Percentiles rank a stretch among this genome's conserved stretches.
Conservation (phyloP, 148 eudicot genomes). For the Euryodendron excelsum region DNA sequence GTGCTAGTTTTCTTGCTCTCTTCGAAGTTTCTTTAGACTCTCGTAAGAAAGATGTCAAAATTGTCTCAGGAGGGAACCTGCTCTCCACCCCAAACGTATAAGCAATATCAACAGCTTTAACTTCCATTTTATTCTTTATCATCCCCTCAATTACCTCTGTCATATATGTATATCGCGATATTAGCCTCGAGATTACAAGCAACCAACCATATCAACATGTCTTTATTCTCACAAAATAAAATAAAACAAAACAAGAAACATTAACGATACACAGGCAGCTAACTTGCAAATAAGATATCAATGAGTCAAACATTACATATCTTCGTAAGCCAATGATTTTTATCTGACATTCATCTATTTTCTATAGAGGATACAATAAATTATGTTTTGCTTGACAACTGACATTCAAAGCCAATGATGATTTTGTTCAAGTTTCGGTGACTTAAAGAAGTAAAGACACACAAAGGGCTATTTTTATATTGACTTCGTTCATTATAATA, state of each 20-base stretch:
- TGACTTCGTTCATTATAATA: neutral
- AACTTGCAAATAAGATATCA: neutral
- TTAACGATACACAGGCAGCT: neutral
- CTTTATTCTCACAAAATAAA: neutral
- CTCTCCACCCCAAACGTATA: conserved; percentile 47
- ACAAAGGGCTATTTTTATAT: neutral
- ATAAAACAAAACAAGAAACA: neutral
- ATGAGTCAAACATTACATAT: neutral
- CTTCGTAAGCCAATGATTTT: neutral
- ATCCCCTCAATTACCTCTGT: conserved; percentile 47
- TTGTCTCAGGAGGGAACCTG: conserved; percentile 31
- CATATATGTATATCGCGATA: neutral
- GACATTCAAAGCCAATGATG: neutral
- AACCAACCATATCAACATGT: neutral
- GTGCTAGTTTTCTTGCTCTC: conserved; percentile 20
- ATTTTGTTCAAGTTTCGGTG: neutral
- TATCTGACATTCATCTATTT: neutral
- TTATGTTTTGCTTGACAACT: neutral
- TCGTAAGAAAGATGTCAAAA: conserved; percentile 33
- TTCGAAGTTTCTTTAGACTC: conserved; percentile 29
- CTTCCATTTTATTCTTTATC: conserved; percentile 38
- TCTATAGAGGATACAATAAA: neutral
- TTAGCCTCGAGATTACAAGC: conserved; percentile 3
- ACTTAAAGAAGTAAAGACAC: neutral
- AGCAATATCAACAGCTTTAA: conserved; percentile 46